Conservation (phyloP, 495 filamentous ascomycete species). For the Elasticomyces elasticus region DNA sequence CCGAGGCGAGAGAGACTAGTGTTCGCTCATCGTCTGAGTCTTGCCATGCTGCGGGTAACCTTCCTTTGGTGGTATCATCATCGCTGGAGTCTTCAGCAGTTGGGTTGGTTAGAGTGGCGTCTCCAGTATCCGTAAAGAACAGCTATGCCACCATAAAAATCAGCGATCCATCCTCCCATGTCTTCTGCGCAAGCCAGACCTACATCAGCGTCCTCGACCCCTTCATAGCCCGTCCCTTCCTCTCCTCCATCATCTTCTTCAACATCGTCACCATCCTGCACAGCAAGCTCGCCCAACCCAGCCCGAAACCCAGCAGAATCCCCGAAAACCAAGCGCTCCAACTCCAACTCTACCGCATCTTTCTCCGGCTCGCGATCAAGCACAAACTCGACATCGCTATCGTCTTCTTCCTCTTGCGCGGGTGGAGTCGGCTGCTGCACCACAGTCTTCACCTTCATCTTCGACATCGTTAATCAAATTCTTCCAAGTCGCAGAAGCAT, state of each 20-base stretch:
- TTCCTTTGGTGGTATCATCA: conserved; percentile 33
- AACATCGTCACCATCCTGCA: conserved; percentile 27
- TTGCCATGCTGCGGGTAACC: conserved; percentile 61
- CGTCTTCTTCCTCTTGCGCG: conserved; percentile 14
- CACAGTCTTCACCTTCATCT: neutral
- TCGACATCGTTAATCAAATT: neutral
- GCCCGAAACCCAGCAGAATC: conserved; percentile 69
- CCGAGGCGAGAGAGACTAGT: conserved; percentile 66
- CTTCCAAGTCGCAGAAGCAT: neutral
- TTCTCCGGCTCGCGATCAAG: conserved; percentile 44
- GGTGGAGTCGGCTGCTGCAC: conserved; percentile 15
- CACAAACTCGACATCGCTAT: conserved; percentile 11
- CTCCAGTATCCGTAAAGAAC: conserved; percentile 61
- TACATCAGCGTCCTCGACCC: conserved; percentile 56
- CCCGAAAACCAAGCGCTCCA: conserved; percentile 79
- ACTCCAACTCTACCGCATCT: conserved; percentile 69
- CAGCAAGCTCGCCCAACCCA: conserved; percentile 44
- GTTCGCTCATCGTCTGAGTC: conserved; percentile 93
- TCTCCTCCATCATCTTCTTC: conserved; percentile 30
- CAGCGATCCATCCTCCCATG: conserved; percentile 14
- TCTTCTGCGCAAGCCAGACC: conserved; percentile 22
- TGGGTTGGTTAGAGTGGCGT: conserved; percentile 32
- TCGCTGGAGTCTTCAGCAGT: conserved; percentile 21
- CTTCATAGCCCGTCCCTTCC: conserved; percentile 31
- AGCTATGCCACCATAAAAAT: conserved; percentile 42